phyloP scores from a whole-genome alignment of 306 rosid species.

The Pyrus communis region DNA sequence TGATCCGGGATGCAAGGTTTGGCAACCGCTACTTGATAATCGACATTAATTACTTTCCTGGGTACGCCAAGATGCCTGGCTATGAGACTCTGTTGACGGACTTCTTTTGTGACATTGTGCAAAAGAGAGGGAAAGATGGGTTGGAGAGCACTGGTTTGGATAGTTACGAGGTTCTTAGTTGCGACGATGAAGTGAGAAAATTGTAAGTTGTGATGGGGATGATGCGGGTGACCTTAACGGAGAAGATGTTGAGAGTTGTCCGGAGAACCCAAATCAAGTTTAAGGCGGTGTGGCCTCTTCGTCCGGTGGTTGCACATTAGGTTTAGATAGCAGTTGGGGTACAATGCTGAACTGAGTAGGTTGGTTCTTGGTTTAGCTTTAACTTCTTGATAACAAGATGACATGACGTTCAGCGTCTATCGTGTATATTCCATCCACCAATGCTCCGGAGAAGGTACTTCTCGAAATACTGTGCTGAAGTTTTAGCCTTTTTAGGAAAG shows the following conservation, averaged over 20 bases:
- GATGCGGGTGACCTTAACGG: conserved; percentile 17
- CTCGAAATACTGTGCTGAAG: conserved; percentile 37
- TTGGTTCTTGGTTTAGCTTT: conserved; percentile 38
- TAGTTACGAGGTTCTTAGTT: conserved; percentile 17
- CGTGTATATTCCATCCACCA: conserved; percentile 63
- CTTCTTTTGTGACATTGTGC: conserved; percentile 65
- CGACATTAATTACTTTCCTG: conserved; percentile 92
- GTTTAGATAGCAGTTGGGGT: conserved; percentile 43
- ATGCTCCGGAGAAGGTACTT: conserved; percentile 42
- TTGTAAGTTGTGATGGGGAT: conserved; percentile 33
- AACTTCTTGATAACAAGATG: conserved; percentile 38
- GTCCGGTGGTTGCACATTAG: conserved; percentile 14
- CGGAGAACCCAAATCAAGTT: conserved; percentile 30
- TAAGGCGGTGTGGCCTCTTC: not conserved
- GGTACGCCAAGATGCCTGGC: conserved; percentile 94
- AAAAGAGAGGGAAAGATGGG: conserved; percentile 20
- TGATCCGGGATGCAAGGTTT: conserved; percentile 64
- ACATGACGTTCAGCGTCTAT: conserved; percentile 22
- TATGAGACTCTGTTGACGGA: conserved; percentile 72
- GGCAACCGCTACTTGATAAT: conserved; percentile 77
- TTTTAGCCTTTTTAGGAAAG: conserved; percentile 32
- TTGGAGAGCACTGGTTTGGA: conserved; percentile 24
- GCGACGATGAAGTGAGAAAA: conserved; percentile 25
- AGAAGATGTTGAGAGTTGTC: conserved; percentile 7
- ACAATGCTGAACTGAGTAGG: conserved; percentile 50